A percentile compares a stretch with the other conserved stretches of the same genome.
Conservation (phyloP, 1,139 yeast genomes). For the Hyphopichia pseudoburtonii region DNA sequence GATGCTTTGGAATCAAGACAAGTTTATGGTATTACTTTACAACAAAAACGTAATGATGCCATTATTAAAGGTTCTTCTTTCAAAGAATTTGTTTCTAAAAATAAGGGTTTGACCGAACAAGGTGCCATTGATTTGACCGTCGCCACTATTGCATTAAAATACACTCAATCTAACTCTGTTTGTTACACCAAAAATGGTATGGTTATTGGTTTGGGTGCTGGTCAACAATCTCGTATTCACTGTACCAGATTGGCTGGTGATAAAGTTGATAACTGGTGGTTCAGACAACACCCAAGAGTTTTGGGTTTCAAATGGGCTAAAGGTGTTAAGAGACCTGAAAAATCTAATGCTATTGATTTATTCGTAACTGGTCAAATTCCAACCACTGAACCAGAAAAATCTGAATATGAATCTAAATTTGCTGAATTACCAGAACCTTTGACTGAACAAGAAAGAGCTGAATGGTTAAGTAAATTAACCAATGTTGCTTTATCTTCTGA, state of each 20-base stretch:
- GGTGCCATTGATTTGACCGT: conserved; percentile 92
- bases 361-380: conserved; percentile 92
- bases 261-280: conserved; percentile 99
- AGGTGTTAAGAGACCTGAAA: conserved; percentile 98
- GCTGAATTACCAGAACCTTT: conserved; percentile 80
- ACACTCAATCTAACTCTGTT: conserved; percentile 97
- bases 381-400: conserved; percentile 85
- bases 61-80: conserved; percentile 83
- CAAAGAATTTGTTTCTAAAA: conserved; percentile 86
- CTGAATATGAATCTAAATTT: conserved; percentile 89
- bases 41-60: conserved; percentile 97
- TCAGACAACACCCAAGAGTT: conserved; percentile 96
- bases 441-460: conserved; percentile 78
- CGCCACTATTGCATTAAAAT: conserved; percentile 94
- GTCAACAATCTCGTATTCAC: conserved; percentile 98
- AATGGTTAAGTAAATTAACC: conserved; percentile 77
- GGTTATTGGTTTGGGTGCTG: conserved; percentile 99
- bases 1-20: conserved; percentile 83
- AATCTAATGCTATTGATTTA: conserved; percentile 95
- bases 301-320: conserved; percentile 94
- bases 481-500: conserved; percentile 93
- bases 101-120: conserved; percentile 85
- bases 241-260: conserved; percentile 99
- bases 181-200: conserved; percentile 98
- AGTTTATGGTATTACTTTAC: conserved; percentile 92